A percentile compares a stretch with the other conserved stretches of the same genome.
Conservation (phyloP, 1,139 yeast genomes). For the Lodderomyces pseudojiufengensis region DNA sequence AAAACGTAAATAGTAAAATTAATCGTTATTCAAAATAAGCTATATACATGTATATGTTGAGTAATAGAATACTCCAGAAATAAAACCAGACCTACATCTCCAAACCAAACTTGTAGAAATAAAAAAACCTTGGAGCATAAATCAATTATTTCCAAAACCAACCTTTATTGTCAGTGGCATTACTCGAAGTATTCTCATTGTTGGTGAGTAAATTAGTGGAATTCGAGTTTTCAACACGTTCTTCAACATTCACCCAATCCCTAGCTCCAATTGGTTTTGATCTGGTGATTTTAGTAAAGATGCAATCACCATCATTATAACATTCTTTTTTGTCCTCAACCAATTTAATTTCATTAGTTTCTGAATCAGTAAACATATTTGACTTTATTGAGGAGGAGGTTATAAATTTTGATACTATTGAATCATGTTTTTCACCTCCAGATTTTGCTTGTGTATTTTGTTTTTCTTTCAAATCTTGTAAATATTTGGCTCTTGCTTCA, state of each 20-base stretch:
- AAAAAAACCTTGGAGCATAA: background rate
- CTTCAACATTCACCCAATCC: conserved; percentile 30
- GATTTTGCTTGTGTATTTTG: background rate
- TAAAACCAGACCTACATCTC: background rate
- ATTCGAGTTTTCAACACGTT: conserved; percentile 13
- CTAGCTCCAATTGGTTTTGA: conserved; percentile 32
- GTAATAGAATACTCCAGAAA: background rate
- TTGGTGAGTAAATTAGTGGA: no score
- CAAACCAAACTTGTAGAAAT: background rate
- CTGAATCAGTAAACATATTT: conserved; percentile 43
- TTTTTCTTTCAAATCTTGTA: background rate
- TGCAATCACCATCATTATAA: conserved; percentile 65
- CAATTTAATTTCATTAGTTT: conserved; percentile 54
- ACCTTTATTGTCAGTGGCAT: conserved; percentile 12
- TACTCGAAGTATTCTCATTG: conserved; percentile 2
- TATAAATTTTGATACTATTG: conserved; percentile 17
- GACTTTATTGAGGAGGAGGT: conserved; percentile 51
- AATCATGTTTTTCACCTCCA: no score
- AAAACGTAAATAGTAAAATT: no score
- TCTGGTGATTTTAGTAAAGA: conserved; percentile 35
- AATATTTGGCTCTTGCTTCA: background rate
- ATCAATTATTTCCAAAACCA: conserved; percentile 21
- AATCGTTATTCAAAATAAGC: background rate
- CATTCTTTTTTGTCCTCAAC: conserved; percentile 50
- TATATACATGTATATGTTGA: conserved; percentile 1